These are phyloP conservation scores for Neospermospora avenae DNA, from an alignment of 2,329 filamentous ascomycete genomes.

Conservation along the genomic window DNA sequence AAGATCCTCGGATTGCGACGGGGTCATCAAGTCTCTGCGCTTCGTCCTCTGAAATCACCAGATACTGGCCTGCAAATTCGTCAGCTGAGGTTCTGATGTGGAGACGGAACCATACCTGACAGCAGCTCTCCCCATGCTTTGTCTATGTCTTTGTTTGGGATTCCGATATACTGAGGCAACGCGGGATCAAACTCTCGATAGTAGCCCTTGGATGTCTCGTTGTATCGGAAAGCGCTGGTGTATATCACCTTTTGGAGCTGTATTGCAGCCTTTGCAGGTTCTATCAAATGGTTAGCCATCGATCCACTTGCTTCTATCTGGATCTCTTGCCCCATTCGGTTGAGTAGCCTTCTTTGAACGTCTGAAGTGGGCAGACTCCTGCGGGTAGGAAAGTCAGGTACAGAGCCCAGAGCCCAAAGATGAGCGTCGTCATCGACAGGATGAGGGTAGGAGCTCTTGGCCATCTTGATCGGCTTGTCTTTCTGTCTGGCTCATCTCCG, in stretches of 20 bases:
- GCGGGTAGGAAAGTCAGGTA: background rate
- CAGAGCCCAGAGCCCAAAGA: slow-evolving; percentile 6
- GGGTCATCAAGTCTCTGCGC: slow-evolving; percentile 14
- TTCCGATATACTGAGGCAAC: slow-evolving; percentile 19
- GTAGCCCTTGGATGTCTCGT: slow-evolving; percentile 13
- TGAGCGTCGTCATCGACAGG: slow-evolving; percentile 2
- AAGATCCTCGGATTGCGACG: slow-evolving; percentile 9
- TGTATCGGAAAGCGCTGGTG: slow-evolving; percentile 24
- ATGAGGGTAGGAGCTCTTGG: slow-evolving; percentile 3
- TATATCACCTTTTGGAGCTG: slow-evolving; percentile 18
- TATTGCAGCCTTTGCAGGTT: slow-evolving; percentile 11
- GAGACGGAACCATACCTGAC: slow-evolving; percentile 6
- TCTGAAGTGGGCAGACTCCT: background rate
- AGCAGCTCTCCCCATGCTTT: slow-evolving; percentile 22
- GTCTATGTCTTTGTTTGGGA: slow-evolving; percentile 21
- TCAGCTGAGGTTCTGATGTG: background rate
- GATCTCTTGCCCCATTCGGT: slow-evolving; percentile 12
- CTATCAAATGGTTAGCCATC: background rate
- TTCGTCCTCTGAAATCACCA: slow-evolving; percentile 18
- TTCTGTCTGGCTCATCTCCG: background rate
- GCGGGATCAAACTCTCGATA: slow-evolving; percentile 18
- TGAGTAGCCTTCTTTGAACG: slow-evolving; percentile 1
- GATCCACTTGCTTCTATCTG: background rate
- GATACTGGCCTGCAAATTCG: slow-evolving; percentile 16
- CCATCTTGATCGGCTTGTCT: background rate